Conservation (phyloP, 2,329 filamentous ascomycete genomes). For the Trichophyton mentagrophytes region DNA sequence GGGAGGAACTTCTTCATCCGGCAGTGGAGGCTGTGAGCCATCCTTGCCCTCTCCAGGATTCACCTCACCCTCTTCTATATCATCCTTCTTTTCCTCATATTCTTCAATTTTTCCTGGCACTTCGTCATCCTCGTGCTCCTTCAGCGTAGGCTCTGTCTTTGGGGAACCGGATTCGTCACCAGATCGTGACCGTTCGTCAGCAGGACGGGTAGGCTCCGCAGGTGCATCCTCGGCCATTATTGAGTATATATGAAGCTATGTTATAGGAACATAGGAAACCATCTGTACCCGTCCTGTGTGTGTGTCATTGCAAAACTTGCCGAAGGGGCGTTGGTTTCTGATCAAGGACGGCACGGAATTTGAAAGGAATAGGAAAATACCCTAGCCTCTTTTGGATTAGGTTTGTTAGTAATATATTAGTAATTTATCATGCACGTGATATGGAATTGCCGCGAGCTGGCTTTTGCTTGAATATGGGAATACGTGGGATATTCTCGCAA, state of each 20-base stretch:
- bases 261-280: constrained; percentile 1
- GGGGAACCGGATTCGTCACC: neutral
- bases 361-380: neutral
- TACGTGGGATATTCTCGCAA: neutral
- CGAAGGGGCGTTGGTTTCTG: neutral
- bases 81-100: constrained; percentile 5
- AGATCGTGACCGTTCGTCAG: neutral
- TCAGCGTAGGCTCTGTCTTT: neutral
- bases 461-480: neutral
- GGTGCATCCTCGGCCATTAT: constrained; percentile 1
- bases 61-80: constrained; percentile 13
- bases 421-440: neutral
- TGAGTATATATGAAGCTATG: constrained; percentile 1
- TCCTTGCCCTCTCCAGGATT: constrained; percentile 9
- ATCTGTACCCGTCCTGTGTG: neutral
- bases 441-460: neutral
- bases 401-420: neutral
- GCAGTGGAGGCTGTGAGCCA: constrained; percentile 27
- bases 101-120: neutral
- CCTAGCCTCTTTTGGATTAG: neutral
- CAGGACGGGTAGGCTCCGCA: neutral
- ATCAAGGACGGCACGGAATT: neutral
- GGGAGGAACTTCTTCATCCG: constrained; percentile 32
- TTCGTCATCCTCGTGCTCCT: neutral
- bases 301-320: constrained; percentile 1